Conservation (phyloP, 768 basidiomycete species). For the Solioccasus polychromus region DNA sequence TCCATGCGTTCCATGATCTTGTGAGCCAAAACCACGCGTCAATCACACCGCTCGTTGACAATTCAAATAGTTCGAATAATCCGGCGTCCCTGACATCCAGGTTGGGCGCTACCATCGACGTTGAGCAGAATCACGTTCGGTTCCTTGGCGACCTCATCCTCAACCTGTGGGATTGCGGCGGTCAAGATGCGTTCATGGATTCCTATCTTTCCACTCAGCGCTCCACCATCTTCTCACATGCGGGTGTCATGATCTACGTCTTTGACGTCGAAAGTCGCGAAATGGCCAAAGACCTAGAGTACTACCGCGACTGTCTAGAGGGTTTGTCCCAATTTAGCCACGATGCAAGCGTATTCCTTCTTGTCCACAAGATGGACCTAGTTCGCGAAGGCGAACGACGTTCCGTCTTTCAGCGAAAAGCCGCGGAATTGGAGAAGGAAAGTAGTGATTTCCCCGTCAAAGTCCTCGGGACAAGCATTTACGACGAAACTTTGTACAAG, state of each 20-base stretch:
- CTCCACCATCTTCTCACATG: constrained; percentile 93
- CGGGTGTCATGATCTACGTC: constrained; percentile 97
- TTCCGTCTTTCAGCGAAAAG: constrained; percentile 66
- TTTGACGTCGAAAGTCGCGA: constrained; percentile 92
- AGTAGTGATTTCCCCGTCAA: constrained; percentile 60
- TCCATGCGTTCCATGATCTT: constrained; percentile 99
- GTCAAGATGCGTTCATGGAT: constrained; percentile 98
- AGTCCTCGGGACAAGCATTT: constrained; percentile 93
- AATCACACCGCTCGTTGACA: constrained; percentile 4
- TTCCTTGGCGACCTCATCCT: constrained; percentile 95
- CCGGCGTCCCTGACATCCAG: constrained; percentile 88
- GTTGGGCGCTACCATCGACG: constrained; percentile 95
- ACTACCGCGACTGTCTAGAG: constrained; percentile 88
- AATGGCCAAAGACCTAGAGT: constrained; percentile 81
- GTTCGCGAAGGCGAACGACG: constrained; percentile 57
- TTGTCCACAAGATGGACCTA: constrained; percentile 98
- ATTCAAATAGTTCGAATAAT: constrained; percentile 74
- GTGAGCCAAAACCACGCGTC: constrained; percentile 45
- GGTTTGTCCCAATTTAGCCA: constrained; percentile 76
- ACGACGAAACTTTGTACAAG: constrained; percentile 96
- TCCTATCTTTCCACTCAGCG: constrained; percentile 91
- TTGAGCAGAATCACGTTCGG: constrained; percentile 95
- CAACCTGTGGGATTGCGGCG: constrained; percentile 98
- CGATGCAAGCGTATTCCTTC: constrained; percentile 81
- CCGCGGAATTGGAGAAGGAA: constrained; percentile 66